A percentile compares a stretch with the other conserved stretches of the same genome.
Evolutionary conservation across 345 rosid species (phyloP).

Genomic region (Brassica nigra): DNA sequence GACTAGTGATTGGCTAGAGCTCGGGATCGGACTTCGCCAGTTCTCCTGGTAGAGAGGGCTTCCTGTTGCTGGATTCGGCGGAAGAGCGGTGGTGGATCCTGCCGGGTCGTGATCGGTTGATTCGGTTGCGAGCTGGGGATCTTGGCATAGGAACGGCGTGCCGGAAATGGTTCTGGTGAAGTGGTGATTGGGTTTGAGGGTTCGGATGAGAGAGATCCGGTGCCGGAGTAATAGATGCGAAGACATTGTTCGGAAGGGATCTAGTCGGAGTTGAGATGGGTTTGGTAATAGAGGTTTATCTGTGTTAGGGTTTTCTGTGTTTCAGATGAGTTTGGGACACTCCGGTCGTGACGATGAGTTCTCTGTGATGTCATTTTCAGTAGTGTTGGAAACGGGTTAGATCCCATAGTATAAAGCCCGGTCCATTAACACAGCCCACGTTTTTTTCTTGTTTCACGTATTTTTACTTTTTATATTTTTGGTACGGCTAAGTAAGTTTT

Average conservation of each 20-base stretch:
- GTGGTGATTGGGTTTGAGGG: slow-evolving; percentile 36
- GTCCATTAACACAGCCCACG: neutral
- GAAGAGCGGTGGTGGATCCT: slow-evolving; percentile 57
- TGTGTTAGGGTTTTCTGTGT: slow-evolving; percentile 38
- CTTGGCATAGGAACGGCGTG: slow-evolving; percentile 64
- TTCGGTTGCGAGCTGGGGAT: slow-evolving; percentile 67
- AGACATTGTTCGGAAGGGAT: slow-evolving; percentile 51
- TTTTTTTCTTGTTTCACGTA: neutral
- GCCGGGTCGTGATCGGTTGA: slow-evolving; percentile 29
- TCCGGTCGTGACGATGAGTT: slow-evolving; percentile 26
- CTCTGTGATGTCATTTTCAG: slow-evolving; percentile 3
- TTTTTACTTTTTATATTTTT: no score
- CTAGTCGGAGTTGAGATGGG: neutral
- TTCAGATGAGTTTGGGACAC: slow-evolving; percentile 33
- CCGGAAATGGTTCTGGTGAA: slow-evolving; percentile 55
- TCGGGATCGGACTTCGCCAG: slow-evolving; percentile 69
- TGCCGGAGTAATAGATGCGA: slow-evolving; percentile 53
- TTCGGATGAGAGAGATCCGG: slow-evolving; percentile 45
- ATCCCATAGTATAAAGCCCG: neutral
- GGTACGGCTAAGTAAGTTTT: neutral
- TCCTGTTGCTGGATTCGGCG: slow-evolving; percentile 87
- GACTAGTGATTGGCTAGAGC: slow-evolving; percentile 45
- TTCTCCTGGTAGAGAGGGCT: slow-evolving; percentile 81
- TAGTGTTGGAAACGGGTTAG: neutral
- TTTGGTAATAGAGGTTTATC: slow-evolving; percentile 7